Conservation (phyloP, 352 stramenopile genomes). For the Phytophthora macrochlamydospora region DNA sequence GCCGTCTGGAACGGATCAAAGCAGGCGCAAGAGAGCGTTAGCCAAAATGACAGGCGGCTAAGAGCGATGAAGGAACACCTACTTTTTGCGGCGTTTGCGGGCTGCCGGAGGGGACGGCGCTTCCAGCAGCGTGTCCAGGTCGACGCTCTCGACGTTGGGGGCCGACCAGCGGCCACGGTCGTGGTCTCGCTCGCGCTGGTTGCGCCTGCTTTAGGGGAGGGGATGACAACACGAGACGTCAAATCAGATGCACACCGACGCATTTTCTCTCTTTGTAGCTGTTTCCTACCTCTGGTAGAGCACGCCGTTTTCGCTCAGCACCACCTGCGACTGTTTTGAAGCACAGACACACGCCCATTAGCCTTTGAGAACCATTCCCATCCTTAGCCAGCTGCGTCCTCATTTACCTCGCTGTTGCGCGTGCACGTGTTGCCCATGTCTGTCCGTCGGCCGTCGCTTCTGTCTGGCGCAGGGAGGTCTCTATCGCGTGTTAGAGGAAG, state of each 20-base stretch:
- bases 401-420: slow-evolving; percentile 52
- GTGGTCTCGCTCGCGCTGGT: slow-evolving; percentile 34
- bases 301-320: slow-evolving; percentile 58
- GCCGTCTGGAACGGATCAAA: slow-evolving; percentile 19
- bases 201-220: slow-evolving; percentile 3
- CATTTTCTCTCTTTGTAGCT: too few relatives aligned
- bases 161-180: slow-evolving; percentile 75
- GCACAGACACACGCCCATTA: neutral
- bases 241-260: too few relatives aligned
- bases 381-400: neutral
- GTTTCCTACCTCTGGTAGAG: slow-evolving; percentile 40
- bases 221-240: too few relatives aligned
- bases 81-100: slow-evolving; percentile 68
- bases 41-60: neutral
- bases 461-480: too few relatives aligned
- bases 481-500: too few relatives aligned
- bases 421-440: slow-evolving; percentile 71
- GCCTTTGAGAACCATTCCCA: neutral
- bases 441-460: neutral
- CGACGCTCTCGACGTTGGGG: slow-evolving; percentile 67
- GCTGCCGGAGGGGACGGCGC: slow-evolving; percentile 59
- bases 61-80: slow-evolving; percentile 14
- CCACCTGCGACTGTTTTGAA: slow-evolving; percentile 58
- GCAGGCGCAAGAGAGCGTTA: slow-evolving; percentile 18
- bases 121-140: slow-evolving; percentile 81